These are phyloP conservation scores for Candida dubliniensis DNA, from an alignment of 1,139 yeast species.

Conservation along the genomic window DNA sequence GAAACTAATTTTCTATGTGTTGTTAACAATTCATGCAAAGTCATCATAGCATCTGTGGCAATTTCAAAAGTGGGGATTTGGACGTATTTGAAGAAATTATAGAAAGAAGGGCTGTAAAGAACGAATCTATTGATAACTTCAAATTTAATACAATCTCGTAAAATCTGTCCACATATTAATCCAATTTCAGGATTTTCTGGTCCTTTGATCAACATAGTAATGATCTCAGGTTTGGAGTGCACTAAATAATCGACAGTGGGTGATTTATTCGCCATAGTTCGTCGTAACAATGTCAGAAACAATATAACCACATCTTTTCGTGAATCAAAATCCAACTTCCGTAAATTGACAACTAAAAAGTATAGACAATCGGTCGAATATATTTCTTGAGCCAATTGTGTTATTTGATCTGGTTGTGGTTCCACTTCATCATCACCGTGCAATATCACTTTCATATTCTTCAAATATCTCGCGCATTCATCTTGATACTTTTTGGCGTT, in stretches of 20 bases:
- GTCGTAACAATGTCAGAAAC: conserved; percentile 74
- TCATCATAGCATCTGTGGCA: conserved; percentile 86
- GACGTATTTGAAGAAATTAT: conserved; percentile 83
- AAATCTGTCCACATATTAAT: conserved; percentile 71
- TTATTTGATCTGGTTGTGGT: conserved; percentile 77
- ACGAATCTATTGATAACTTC: conserved; percentile 67
- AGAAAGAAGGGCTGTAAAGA: conserved; percentile 55
- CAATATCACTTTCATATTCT: conserved; percentile 65
- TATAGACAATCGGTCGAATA: conserved; percentile 71
- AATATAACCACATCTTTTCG: conserved; percentile 78
- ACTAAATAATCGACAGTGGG: conserved; percentile 87
- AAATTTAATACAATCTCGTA: conserved; percentile 82
- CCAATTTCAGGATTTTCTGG: conserved; percentile 75
- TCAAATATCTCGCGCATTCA: conserved; percentile 68
- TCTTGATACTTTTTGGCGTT: conserved; percentile 66
- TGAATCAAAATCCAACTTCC: conserved; percentile 79
- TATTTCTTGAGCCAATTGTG: conserved; percentile 71
- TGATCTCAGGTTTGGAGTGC: conserved; percentile 58
- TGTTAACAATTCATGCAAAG: conserved; percentile 68
- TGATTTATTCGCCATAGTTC: conserved; percentile 60
- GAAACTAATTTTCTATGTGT: conserved; percentile 67
- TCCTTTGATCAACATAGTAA: conserved; percentile 62
- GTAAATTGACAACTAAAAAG: conserved; percentile 56
- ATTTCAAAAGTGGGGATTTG: conserved; percentile 79
- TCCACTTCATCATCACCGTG: conserved; percentile 71